These are phyloP conservation scores for Cruciata laevipes DNA, from an alignment of 257 asterid genomes.

Conservation along the genomic window DNA sequence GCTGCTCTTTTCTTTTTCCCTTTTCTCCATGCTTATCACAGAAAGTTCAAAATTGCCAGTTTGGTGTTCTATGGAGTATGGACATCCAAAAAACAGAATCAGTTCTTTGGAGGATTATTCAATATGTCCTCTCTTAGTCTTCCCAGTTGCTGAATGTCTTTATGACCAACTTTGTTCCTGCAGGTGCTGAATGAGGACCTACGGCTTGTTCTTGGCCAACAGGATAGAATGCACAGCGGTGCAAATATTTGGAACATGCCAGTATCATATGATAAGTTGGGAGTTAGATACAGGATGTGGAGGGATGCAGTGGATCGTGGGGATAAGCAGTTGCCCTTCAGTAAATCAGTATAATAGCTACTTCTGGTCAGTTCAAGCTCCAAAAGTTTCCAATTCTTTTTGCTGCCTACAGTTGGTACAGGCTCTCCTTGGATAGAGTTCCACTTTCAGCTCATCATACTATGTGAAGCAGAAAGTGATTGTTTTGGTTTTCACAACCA, in stretches of 20 bases:
- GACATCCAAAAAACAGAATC: background rate
- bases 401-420: conserved; percentile 2
- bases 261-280: conserved; percentile 72
- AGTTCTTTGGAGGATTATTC: too few relatives aligned
- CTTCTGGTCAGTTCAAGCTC: conserved; percentile 7
- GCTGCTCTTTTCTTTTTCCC: background rate
- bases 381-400: conserved; percentile 10
- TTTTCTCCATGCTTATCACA: background rate
- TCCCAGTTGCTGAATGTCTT: background rate
- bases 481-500: conserved; percentile 21
- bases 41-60: background rate
- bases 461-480: conserved; percentile 21
- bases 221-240: conserved; percentile 66
- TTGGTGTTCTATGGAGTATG: background rate
- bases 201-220: conserved; percentile 75
- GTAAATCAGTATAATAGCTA: conserved; percentile 25
- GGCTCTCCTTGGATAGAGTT: background rate
- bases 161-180: background rate
- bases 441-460: conserved; percentile 5
- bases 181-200: conserved; percentile 88
- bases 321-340: conserved; percentile 35
- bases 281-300: conserved; percentile 82
- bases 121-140: background rate
- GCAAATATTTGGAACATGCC: conserved; percentile 80
- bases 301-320: conserved; percentile 68